phyloP scores from a whole-genome alignment of 2,329 filamentous ascomycete genomes.

The Aaosphaeria pasadenensis region DNA sequence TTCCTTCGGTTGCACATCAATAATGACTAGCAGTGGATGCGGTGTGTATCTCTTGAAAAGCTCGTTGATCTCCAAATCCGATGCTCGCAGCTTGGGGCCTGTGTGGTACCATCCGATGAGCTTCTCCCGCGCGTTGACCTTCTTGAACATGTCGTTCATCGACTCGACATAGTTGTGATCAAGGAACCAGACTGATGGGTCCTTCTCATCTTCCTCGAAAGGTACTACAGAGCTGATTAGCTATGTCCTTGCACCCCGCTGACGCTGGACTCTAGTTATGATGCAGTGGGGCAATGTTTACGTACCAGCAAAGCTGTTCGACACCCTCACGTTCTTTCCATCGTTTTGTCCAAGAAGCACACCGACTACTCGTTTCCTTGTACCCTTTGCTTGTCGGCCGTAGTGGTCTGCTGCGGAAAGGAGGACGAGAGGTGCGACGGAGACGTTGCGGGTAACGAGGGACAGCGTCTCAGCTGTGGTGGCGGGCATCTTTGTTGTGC shows the following conservation, averaged over 20 bases:
- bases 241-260: conserved; percentile 2
- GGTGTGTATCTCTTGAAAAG: conserved; percentile 99
- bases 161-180: conserved; percentile 99
- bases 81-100: conserved; percentile 91
- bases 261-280: conserved; percentile 2
- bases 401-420: conserved; percentile 98
- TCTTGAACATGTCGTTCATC: conserved; percentile 99
- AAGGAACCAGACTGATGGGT: conserved; percentile 97
- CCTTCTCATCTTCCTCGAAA: conserved; percentile 98
- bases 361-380: conserved; percentile 85
- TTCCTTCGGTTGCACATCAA: conserved; percentile 97
- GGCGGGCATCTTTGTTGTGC: conserved; percentile 68
- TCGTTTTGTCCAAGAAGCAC: conserved; percentile 94
- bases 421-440: conserved; percentile 94
- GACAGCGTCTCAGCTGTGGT: conserved; percentile 96
- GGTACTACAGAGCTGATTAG: conserved; percentile 62
- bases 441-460: conserved; percentile 90
- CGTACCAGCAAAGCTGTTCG: conserved; percentile 96
- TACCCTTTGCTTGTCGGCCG: conserved; percentile 87
- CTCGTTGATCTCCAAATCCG: conserved; percentile 98
- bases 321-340: conserved; percentile 92
- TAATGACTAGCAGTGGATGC: conserved; percentile 93
- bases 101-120: conserved; percentile 99
- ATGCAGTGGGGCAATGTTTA: conserved; percentile 2
- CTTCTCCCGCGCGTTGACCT: conserved; percentile 98